Evolutionary conservation across 805 yeast genomes (phyloP).

Genomic region (Nakazawaea wyomingensis): DNA sequence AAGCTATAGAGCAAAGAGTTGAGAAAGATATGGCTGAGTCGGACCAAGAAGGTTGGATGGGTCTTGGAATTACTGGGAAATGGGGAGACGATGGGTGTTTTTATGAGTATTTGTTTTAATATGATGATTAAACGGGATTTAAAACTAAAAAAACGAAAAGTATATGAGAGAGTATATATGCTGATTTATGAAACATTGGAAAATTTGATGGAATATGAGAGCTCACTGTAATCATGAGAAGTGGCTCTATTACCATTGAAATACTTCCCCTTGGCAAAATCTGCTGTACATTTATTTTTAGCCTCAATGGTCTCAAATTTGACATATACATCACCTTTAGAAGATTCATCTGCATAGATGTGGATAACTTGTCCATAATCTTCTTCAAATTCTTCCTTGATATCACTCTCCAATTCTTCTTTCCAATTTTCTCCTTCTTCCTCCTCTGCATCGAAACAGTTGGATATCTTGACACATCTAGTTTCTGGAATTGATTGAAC

Average conservation of each 20-base stretch:
- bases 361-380: not conserved
- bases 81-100: conserved; percentile 75
- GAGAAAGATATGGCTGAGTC: conserved; percentile 26
- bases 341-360: not conserved
- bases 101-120: conserved; percentile 41
- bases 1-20: conserved; percentile 29
- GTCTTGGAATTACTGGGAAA: conserved; percentile 44
- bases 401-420: conserved; percentile 1
- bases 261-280: not conserved
- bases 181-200: not conserved
- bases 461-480: not conserved
- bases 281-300: not conserved
- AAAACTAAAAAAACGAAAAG: not conserved
- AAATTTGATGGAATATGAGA: not conserved
- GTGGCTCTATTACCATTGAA: conserved; percentile 1
- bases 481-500: not conserved
- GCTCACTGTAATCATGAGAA: conserved; percentile 1
- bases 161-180: too few relatives aligned
- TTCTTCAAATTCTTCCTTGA: conserved; percentile 1
- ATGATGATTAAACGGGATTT: not conserved
- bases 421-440: conserved; percentile 2
- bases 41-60: conserved; percentile 47
- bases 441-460: conserved; percentile 1
- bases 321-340: not conserved
- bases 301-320: not conserved